Evolutionary conservation across 345 rosid genomes (phyloP).

Genomic region (Boechera retrofracta): DNA sequence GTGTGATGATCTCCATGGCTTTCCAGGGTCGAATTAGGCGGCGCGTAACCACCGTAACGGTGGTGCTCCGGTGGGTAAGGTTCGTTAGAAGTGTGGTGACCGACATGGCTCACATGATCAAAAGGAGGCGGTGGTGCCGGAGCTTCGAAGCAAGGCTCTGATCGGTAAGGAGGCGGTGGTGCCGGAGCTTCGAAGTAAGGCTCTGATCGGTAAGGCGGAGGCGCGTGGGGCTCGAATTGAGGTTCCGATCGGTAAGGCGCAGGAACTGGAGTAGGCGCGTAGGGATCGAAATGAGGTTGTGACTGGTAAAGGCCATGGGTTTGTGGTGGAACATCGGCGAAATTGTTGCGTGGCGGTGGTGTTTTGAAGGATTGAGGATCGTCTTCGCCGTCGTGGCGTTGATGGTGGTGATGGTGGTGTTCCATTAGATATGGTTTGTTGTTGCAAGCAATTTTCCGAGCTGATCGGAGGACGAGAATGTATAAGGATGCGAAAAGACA

Average conservation of each 20-base stretch:
- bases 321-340: slow-evolving; percentile 21
- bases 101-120: slow-evolving; percentile 53
- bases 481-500: too few relatives aligned
- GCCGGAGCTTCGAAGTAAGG: slow-evolving; percentile 44
- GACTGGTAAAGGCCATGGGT: slow-evolving; percentile 21
- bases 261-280: slow-evolving; percentile 23
- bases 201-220: slow-evolving; percentile 35
- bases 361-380: slow-evolving; percentile 45
- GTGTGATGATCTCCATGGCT: slow-evolving; percentile 14
- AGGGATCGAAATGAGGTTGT: slow-evolving; percentile 44
- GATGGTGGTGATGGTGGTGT: slow-evolving; percentile 18
- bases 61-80: slow-evolving; percentile 28
- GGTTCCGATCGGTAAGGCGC: slow-evolving; percentile 31
- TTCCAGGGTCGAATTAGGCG: slow-evolving; percentile 25
- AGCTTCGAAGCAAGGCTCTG: slow-evolving; percentile 26
- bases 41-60: slow-evolving; percentile 46
- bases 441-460: too few relatives aligned
- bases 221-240: slow-evolving; percentile 31
- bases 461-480: too few relatives aligned
- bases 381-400: slow-evolving; percentile 47
- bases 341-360: slow-evolving; percentile 44
- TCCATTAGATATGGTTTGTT: too few relatives aligned
- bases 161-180: slow-evolving; percentile 38
- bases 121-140: slow-evolving; percentile 50
- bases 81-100: slow-evolving; percentile 43